phyloP scores from a whole-genome alignment of 2,329 filamentous ascomycete genomes.

The Ceratocystis harringtonii region DNA sequence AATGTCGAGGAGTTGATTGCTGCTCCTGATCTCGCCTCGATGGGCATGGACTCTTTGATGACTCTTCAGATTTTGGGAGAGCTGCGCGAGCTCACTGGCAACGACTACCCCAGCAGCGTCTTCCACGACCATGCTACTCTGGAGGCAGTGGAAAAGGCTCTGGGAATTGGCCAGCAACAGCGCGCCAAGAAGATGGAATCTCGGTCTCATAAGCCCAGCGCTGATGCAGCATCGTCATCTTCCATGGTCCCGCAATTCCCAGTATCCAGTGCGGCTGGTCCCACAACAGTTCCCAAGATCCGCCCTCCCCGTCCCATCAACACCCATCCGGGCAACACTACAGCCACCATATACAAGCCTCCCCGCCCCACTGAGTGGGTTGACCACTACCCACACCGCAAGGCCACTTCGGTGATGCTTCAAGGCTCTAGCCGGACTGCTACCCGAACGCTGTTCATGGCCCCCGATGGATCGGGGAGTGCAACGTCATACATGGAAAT shows the following conservation, averaged over 20 bases:
- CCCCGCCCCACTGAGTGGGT: constrained; percentile 26
- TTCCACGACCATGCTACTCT: constrained; percentile 47
- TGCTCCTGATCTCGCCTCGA: constrained; percentile 37
- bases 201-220: constrained; percentile 21
- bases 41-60: constrained; percentile 46
- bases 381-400: constrained; percentile 36
- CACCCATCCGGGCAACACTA: constrained; percentile 26
- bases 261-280: constrained; percentile 15
- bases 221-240: not conserved
- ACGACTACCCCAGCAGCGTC: constrained; percentile 43
- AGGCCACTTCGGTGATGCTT: constrained; percentile 32
- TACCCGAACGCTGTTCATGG: constrained; percentile 36
- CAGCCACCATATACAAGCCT: constrained; percentile 34
- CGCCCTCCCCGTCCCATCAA: constrained; percentile 22
- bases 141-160: constrained; percentile 48
- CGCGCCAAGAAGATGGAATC: constrained; percentile 25
- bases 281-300: constrained; percentile 11
- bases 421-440: constrained; percentile 37
- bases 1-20: constrained; percentile 46
- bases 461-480: constrained; percentile 41
- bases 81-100: constrained; percentile 38
- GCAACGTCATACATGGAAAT: constrained; percentile 46
- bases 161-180: constrained; percentile 35
- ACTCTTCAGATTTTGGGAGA: constrained; percentile 40
- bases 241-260: constrained; percentile 4